Evolutionary conservation across 2,329 filamentous ascomycete species (phyloP).

Genomic region (Berkeleyomyces rouxiae): DNA sequence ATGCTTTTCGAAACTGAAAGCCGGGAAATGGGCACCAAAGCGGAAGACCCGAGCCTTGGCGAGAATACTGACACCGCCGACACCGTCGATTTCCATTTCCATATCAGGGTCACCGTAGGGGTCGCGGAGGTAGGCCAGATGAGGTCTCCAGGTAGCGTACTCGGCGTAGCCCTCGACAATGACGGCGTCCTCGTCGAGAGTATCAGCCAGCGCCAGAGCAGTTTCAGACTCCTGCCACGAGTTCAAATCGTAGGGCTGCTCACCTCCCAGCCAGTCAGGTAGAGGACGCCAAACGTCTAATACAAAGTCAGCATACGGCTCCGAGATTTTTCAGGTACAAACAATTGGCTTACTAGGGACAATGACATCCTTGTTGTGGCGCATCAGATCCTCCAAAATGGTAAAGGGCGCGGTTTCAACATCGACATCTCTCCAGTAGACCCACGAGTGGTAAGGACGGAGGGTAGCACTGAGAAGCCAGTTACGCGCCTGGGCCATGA

Average conservation of each 20-base stretch:
- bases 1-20: slow-evolving; percentile 97
- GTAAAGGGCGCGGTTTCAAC: slow-evolving; percentile 95
- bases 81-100: slow-evolving; percentile 98
- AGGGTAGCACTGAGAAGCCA: slow-evolving; percentile 90
- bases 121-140: slow-evolving; percentile 89
- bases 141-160: slow-evolving; percentile 94
- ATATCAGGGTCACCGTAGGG: slow-evolving; percentile 96
- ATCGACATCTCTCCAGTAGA: slow-evolving; percentile 98
- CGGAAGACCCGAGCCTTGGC: slow-evolving; percentile 94
- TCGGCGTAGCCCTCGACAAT: slow-evolving; percentile 98
- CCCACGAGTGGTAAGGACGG: slow-evolving; percentile 92
- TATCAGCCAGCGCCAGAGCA: slow-evolving; percentile 80
- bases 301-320: slow-evolving; percentile 17
- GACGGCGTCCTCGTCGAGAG: slow-evolving; percentile 90
- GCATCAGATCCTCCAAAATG: slow-evolving; percentile 93
- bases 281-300: slow-evolving; percentile 94
- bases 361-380: slow-evolving; percentile 96
- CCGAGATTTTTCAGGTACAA: neutral
- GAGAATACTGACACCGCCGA: slow-evolving; percentile 91
- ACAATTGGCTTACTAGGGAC: slow-evolving; percentile 67
- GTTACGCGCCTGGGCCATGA: slow-evolving; percentile 95
- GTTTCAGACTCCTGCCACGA: slow-evolving; percentile 99
- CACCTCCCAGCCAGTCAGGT: slow-evolving; percentile 94
- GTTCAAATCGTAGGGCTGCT: slow-evolving; percentile 95
- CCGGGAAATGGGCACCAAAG: slow-evolving; percentile 89